Conservation (phyloP, 139 green algal species). For the Nannochloris sp. region DNA sequence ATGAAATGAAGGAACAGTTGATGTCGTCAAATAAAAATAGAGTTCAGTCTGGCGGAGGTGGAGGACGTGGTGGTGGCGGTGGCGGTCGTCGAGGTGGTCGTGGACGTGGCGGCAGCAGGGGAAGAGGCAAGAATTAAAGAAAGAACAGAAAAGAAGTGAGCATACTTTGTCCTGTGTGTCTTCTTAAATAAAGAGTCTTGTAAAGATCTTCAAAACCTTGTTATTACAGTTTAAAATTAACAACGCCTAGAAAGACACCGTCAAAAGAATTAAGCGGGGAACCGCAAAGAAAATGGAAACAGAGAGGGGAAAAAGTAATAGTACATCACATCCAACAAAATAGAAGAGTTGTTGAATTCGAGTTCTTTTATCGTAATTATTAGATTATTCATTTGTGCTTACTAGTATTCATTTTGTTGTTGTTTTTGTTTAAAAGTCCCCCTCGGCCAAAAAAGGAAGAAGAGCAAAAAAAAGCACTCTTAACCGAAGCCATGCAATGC, state of each 20-base stretch:
- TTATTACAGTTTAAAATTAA: too few species aligned
- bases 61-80: conserved; percentile 4
- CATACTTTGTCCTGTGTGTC: too few species aligned
- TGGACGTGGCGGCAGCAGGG: background rate
- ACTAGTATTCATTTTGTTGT: background rate
- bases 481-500: background rate
- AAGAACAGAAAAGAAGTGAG: too few species aligned
- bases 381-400: too few species aligned
- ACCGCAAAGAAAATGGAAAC: background rate
- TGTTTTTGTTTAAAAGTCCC: background rate
- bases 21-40: background rate
- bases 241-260: too few species aligned
- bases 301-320: background rate
- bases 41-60: background rate
- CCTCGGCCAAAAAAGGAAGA: too few species aligned
- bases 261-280: too few species aligned
- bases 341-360: background rate
- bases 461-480: background rate
- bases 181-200: too few species aligned
- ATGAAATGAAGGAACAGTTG: conserved; percentile 3
- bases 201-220: too few species aligned
- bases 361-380: background rate
- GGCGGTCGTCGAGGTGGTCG: background rate
- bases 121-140: conserved; percentile 4
- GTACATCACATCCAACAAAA: background rate